Evolutionary conservation across 306 rosid genomes (phyloP).

Genomic region (Lagenaria siceraria): DNA sequence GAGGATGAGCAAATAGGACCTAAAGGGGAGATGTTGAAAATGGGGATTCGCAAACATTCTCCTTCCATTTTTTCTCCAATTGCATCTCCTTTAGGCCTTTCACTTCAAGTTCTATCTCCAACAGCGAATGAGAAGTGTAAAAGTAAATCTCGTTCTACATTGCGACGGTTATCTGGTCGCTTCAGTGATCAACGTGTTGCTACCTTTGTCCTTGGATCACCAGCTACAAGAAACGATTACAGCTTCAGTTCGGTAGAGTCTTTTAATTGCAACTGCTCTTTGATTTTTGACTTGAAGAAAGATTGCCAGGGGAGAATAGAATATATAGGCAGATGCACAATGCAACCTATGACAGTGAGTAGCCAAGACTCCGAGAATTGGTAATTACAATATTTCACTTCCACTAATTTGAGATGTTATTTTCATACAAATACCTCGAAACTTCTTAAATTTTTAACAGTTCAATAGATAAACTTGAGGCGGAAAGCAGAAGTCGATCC

Average conservation of each 20-base stretch:
- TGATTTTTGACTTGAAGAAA: slow-evolving; percentile 30
- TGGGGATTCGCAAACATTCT: slow-evolving; percentile 34
- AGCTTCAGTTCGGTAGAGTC: neutral
- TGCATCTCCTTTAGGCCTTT: slow-evolving; percentile 38
- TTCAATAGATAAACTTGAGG: slow-evolving; percentile 41
- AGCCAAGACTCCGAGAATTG: slow-evolving; percentile 32
- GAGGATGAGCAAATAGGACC: slow-evolving; percentile 26
- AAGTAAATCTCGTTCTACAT: slow-evolving; percentile 22
- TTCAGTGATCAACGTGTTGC: neutral
- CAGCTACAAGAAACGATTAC: too few relatives aligned
- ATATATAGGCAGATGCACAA: slow-evolving; percentile 14
- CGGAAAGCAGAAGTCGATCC: slow-evolving; percentile 40
- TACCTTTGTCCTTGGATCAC: too few relatives aligned
- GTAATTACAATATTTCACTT: slow-evolving; percentile 19
- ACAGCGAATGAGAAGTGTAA: slow-evolving; percentile 17
- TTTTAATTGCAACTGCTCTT: slow-evolving; percentile 19
- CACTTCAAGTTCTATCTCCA: slow-evolving; percentile 24
- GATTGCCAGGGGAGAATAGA: slow-evolving; percentile 26
- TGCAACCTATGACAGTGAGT: slow-evolving; percentile 32
- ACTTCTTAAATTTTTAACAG: slow-evolving; percentile 36
- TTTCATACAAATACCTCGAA: neutral
- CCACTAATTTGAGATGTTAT: neutral
- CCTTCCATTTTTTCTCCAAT: slow-evolving; percentile 51
- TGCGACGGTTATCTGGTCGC: slow-evolving; percentile 45
- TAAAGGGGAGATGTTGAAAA: slow-evolving; percentile 21